Conservation (phyloP, 2,329 filamentous ascomycete species). For the Cladophialophora immunda region DNA sequence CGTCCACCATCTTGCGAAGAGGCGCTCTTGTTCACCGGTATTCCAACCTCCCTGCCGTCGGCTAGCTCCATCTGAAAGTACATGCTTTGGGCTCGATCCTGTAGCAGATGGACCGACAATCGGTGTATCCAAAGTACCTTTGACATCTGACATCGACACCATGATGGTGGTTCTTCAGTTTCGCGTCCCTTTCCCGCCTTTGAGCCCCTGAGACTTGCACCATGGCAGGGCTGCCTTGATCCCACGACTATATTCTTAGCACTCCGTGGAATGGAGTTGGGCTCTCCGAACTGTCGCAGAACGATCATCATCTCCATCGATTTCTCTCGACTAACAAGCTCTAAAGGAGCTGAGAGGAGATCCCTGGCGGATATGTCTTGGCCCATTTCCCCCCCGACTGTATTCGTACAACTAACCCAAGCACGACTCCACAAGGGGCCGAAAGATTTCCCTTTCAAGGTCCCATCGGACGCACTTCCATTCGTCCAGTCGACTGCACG, state of each 20-base stretch:
- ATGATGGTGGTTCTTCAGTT: background rate
- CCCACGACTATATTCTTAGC: background rate
- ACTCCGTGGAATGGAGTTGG: background rate
- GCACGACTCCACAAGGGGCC: background rate
- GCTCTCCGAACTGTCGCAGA: background rate
- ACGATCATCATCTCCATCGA: background rate
- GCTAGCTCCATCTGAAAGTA: background rate
- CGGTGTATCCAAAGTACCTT: background rate
- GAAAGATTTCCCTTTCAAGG: conserved; percentile 15
- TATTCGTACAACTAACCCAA: background rate
- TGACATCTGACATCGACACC: background rate
- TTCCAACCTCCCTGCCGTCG: background rate
- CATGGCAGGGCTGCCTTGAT: background rate
- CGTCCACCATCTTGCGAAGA: background rate
- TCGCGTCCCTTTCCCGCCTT: background rate
- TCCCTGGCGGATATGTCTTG: background rate
- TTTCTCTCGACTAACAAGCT: background rate
- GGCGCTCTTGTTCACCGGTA: background rate
- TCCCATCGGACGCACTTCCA: background rate
- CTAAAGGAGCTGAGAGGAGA: background rate
- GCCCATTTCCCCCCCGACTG: background rate
- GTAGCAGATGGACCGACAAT: background rate
- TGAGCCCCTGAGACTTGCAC: background rate
- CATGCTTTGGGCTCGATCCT: background rate
- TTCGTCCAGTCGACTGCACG: background rate